Evolutionary conservation across 2,329 filamentous ascomycete genomes (phyloP), one percentile per base, ranked within the genome.

Genomic region (Fusarium aywerte): DNA sequence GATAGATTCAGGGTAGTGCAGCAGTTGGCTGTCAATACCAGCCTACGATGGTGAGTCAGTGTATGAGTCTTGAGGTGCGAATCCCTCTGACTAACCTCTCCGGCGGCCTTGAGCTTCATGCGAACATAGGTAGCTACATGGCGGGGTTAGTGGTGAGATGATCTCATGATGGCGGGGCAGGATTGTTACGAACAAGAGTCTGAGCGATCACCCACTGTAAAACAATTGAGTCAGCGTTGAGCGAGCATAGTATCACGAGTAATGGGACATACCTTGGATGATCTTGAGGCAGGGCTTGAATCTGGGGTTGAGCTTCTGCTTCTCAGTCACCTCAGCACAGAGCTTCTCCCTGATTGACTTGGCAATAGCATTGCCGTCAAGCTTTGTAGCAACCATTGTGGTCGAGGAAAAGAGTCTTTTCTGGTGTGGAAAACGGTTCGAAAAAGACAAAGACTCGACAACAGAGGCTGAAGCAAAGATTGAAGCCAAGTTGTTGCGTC

Each of bases 21-120:
- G 83, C 67, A 97, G 83, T 75, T 94, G 90, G 83, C 95, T 97
- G 67, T 87, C 85, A 76, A 99, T 97, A 76, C 92, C 93, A 76
- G 94, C 93, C 92, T 95, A 73, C 45, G 15, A 27, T 9, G 13
- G 12, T 47, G 23, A 33, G 36, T 45, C 23, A 43, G 32, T 49
- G 23, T 47, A 10, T 16, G 15, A 21, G 38, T 33, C 32, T 49
- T 67, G 56, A 68, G 15, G 7, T 5, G 12, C 3, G 4, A 25
- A 49, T 12, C 5, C 32, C 8, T 11, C 7, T 48, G 21, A 52
- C 81, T 72, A 83, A 93, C 92, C 86, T 98, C 96, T 78, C 92
- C 85, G 59, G 96, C 96, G 70, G 96, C 96, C 86, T 97, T 99
- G 76, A 97, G 83, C 84, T 99, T 99, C 96, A 99, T 99, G 82